A percentile compares a stretch with the other conserved stretches of the same genome.
phyloP scores from a whole-genome alignment of 371 early-diverging fungal genomes.

The Mortierella sp. region DNA sequence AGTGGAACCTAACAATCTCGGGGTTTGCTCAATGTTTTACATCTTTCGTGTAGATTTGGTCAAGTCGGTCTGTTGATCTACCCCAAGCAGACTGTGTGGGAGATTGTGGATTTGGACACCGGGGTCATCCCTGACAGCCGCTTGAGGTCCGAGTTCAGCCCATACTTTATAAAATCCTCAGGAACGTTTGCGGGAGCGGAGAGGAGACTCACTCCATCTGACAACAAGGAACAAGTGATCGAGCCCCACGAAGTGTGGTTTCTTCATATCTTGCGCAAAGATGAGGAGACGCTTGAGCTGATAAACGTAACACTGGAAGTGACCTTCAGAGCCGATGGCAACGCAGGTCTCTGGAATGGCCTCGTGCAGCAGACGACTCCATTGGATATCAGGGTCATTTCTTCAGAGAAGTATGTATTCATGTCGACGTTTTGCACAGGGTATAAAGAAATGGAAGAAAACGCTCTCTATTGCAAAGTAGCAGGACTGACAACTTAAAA shows the following conservation, averaged over 20 bases:
- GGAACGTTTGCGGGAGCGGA: conserved; percentile 10
- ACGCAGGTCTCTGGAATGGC: conserved; percentile 49
- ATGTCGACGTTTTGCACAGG: background rate
- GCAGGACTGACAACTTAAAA: background rate
- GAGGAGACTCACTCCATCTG: conserved; percentile 16
- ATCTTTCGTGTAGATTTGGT: conserved; percentile 28
- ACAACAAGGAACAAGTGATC: background rate
- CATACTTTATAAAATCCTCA: conserved; percentile 23
- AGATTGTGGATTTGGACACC: conserved; percentile 19
- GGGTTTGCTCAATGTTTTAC: background rate
- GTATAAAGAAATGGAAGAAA: background rate
- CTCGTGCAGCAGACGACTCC: conserved; percentile 32
- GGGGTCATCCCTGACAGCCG: conserved; percentile 20
- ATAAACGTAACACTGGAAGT: conserved; percentile 31
- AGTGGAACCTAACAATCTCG: background rate
- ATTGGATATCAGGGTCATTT: conserved; percentile 43
- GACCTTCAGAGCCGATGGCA: conserved; percentile 38
- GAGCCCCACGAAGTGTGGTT: conserved; percentile 32
- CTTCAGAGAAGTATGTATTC: conserved; percentile 35
- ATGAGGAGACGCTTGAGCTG: background rate
- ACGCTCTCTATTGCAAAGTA: background rate
- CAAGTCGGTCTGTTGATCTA: conserved; percentile 25
- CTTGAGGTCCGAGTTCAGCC: conserved; percentile 34
- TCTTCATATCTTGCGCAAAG: conserved; percentile 23
- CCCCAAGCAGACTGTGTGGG: conserved; percentile 13